Evolutionary conservation across 2,329 filamentous ascomycete species (phyloP).

Genomic region (Moelleriella libera): DNA sequence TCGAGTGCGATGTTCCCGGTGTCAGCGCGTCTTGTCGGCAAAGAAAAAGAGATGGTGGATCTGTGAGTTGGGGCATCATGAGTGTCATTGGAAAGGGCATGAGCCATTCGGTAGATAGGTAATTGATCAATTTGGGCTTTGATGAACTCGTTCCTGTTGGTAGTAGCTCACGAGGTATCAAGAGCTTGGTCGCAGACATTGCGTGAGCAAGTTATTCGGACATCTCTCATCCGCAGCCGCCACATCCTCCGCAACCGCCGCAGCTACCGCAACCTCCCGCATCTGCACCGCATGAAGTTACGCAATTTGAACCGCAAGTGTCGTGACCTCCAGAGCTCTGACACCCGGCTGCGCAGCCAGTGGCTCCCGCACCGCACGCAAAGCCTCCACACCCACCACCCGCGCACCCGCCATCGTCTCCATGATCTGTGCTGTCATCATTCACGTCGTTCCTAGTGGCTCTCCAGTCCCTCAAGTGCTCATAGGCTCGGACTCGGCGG

Average conservation of each 20-base stretch:
- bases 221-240: slow-evolving; percentile 1
- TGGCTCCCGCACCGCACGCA: slow-evolving; percentile 7
- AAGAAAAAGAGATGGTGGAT: slow-evolving; percentile 7
- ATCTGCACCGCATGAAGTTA: slow-evolving; percentile 4
- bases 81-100: slow-evolving; percentile 8
- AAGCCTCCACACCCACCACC: slow-evolving; percentile 6
- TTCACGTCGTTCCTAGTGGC: slow-evolving; percentile 7
- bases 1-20: slow-evolving; percentile 5
- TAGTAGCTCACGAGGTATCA: too few relatives aligned
- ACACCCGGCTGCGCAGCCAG: slow-evolving; percentile 7
- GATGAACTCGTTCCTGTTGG: too few relatives aligned
- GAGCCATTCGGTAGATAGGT: background rate
- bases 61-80: slow-evolving; percentile 4
- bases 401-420: slow-evolving; percentile 4
- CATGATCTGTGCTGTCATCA: background rate
- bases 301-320: slow-evolving; percentile 10
- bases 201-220: background rate
- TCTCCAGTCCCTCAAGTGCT: slow-evolving; percentile 11
- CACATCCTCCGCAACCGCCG: slow-evolving; percentile 9
- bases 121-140: too few relatives aligned
- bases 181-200: background rate
- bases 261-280: slow-evolving; percentile 4
- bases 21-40: slow-evolving; percentile 3
- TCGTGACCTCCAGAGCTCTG: slow-evolving; percentile 6
- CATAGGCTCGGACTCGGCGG: slow-evolving; percentile 10